Base-by-base conservation (phyloP, 495 filamentous ascomycete species). In the Penicillium ucsense region DNA sequence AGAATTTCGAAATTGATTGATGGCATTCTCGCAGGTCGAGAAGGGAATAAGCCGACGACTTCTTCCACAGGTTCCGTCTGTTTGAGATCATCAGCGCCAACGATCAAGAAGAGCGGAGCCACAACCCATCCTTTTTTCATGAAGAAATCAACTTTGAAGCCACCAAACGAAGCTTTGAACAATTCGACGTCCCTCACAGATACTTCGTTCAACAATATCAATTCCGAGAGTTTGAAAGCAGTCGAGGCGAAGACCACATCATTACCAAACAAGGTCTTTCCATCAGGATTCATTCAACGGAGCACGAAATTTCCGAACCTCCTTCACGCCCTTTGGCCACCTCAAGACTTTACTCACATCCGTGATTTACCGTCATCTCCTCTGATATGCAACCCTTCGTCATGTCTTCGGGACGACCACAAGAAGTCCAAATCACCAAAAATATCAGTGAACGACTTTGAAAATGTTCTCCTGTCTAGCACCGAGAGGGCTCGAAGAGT, bases 101-200 rank as follows among this genome's bases (percentile, higher is more conserved):
- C 46, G 31, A 8, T 3, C 35, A 47, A 34, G n/a, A 56, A 65
- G 29, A 49, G 46, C 9, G 94, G 86, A 56, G 49, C 77, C 2
- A 20, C 20, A 3, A 84, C 85, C 0, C 89, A 94, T 66, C 89
- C 89, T 0, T 94, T 95, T 57, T 95, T 95, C 57, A 44, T 73
- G 42, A 72, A 72, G 36, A 71, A 66, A n/a, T 6, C 55, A 4
- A 6, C 55, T 3, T 49, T 43, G 8, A 65, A 60, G 29, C 1
- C 31, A 28, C 50, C 20, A 20, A 20, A 20, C 20, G 20, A 20
- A 20, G 20, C 20, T 20, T 20, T 20, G 20, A 20, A 20, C 20
- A 20, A 20, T 20, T 20, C 2, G 20, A 20, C 20, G 20, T 20
- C 20, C 20, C 20, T 20, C 20, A 20, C 20, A 20, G 20, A 20